Evolutionary conservation across 2,329 filamentous ascomycete species (phyloP), one percentile per base, ranked within the genome.

Genomic region (Furcasterigmium sp.): DNA sequence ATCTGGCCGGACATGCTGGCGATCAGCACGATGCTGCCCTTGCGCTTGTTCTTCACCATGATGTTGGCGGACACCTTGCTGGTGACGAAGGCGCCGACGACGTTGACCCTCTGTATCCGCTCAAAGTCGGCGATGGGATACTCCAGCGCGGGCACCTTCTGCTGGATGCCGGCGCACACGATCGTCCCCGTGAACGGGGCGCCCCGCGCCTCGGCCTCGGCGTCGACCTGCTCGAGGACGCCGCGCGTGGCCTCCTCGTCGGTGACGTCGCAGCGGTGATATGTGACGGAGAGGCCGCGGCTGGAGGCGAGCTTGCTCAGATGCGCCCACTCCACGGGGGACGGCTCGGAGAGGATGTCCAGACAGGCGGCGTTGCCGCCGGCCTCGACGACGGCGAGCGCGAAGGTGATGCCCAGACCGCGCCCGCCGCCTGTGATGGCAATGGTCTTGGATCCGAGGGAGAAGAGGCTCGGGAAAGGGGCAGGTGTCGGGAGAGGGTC

Each of bases 41-140:
- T 58, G 0, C 53, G 59, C 8, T 65, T 61, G 37, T 60, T 62
- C 38, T 64, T 59, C n/a, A 65, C 60, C 51, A 76, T 57, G 29
- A 82, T 75, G 47, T 76, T 71, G 41, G 83, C 84, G 20, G 83
- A 78, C 45, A 82, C 81, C 65, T 85, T 83, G 46, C 83, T 83
- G 55, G 82, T 85, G 60, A 83, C 71, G 62, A 82, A 83, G 20
- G 76, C 79, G n/a, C 84, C 85, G 39, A 74, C 84, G 52, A 87
- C 65, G 59, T 88, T 85, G 51, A 84, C 81, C 56, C 82, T 70
- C 56, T 87, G 68, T 53, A 87, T 81, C 60, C 84, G 76, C 54
- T 82, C 73, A 72, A 83, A 87, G 57, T 79, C 78, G 58, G 82
- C 58, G 20, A 64, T 56, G 4, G 67, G 63, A 42, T 73, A 75